Evolutionary conservation across 257 asterid species (phyloP).

Genomic region (Marsdenia floribunda): DNA sequence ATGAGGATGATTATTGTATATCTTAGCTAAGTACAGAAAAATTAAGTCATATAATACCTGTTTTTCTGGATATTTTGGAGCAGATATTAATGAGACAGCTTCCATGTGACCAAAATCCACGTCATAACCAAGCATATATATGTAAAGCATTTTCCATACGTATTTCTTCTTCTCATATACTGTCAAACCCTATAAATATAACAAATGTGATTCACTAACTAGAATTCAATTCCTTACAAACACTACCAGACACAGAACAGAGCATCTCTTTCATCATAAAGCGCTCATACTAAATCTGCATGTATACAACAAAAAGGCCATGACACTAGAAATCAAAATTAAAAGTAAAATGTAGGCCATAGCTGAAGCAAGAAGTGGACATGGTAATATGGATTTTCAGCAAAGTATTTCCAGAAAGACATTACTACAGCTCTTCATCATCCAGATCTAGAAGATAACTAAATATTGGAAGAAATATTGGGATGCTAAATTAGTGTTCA

Average conservation of each 20-base stretch:
- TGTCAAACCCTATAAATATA: conserved; percentile 63
- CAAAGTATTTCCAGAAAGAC: background rate
- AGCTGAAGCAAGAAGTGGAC: background rate
- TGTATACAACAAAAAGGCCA: background rate
- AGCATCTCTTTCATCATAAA: background rate
- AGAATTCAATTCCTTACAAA: background rate
- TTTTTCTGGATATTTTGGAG: conserved; percentile 99
- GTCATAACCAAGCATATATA: conserved; percentile 96
- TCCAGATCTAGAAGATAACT: background rate
- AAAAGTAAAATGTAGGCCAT: background rate
- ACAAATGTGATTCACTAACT: conserved; percentile 11
- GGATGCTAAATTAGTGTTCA: background rate
- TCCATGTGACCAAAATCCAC: conserved; percentile 99
- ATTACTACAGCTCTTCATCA: background rate
- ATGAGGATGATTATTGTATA: background rate
- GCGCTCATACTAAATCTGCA: background rate
- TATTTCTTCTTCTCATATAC: conserved; percentile 97
- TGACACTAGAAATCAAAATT: background rate
- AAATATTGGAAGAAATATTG: background rate
- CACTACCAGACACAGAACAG: too few relatives aligned
- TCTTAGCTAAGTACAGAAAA: background rate
- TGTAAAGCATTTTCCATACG: conserved; percentile 99
- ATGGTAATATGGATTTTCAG: background rate
- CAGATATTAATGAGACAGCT: conserved; percentile 96
- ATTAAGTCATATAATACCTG: conserved; percentile 48